Conservation (phyloP, 441 rosid species). For the Mallotus repandus region DNA sequence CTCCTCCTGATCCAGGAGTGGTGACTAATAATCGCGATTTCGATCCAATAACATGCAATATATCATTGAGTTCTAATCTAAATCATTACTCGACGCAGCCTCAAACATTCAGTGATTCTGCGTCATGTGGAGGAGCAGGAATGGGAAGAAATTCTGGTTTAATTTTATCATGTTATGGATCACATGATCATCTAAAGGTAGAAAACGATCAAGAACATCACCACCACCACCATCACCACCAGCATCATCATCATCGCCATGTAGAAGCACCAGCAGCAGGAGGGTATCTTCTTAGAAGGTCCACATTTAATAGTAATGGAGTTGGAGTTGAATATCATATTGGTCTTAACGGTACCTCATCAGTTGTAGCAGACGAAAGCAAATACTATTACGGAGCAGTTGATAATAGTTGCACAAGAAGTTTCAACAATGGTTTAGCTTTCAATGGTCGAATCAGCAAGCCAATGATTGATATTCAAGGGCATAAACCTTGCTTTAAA, state of each 20-base stretch:
- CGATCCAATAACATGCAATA: conserved; percentile 38
- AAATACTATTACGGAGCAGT: conserved; percentile 29
- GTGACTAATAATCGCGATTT: conserved; percentile 18
- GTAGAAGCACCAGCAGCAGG: conserved; percentile 15
- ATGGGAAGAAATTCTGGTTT: conserved; percentile 23
- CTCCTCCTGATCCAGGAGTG: conserved; percentile 56
- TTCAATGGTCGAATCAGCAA: conserved; percentile 39
- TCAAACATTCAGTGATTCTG: conserved; percentile 22
- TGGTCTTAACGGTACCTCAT: conserved; percentile 28
- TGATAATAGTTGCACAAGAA: conserved; percentile 29
- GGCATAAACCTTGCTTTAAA: conserved; percentile 46
- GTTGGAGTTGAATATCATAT: conserved; percentile 27
- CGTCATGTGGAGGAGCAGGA: conserved; percentile 6
- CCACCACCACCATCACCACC: neutral
- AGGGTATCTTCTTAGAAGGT: conserved; percentile 12
- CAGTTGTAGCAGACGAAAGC: conserved; percentile 37
- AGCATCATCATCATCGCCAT: conserved; percentile 7
- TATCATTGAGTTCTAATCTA: conserved; percentile 36
- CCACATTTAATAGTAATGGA: conserved; percentile 20
- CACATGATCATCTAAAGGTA: conserved; percentile 28
- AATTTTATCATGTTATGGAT: conserved; percentile 24
- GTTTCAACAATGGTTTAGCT: conserved; percentile 28
- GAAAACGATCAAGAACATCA: conserved; percentile 22
- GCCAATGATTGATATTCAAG: conserved; percentile 44
- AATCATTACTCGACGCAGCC: conserved; percentile 24